Evolutionary conservation across 257 asterid genomes (phyloP).

Genomic region (Catharanthus roseus): DNA sequence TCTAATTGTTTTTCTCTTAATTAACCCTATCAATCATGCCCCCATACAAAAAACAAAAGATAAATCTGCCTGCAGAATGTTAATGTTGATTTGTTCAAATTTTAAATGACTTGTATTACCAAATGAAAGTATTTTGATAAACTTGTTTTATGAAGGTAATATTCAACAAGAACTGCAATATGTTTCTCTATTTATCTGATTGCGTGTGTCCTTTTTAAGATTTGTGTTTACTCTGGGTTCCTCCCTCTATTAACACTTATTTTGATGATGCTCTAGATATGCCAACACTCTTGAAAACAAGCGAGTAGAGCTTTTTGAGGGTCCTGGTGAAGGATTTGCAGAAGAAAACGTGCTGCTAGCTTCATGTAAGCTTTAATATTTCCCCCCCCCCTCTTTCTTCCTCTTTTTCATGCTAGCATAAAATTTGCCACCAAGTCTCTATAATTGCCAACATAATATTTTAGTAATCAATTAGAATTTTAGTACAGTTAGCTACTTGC

Average conservation of each 20-base stretch:
- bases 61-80: not conserved
- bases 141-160: not conserved
- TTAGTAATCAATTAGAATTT: not conserved
- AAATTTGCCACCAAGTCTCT: not conserved
- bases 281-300: constrained; percentile 84
- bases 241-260: not conserved
- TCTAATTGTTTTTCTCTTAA: not conserved
- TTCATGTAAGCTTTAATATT: constrained; percentile 46
- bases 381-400: no score
- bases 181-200: not conserved
- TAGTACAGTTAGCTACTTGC: not conserved
- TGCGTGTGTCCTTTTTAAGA: not conserved
- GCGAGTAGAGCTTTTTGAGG: constrained; percentile 92
- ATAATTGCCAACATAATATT: not conserved
- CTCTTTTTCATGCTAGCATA: constrained; percentile 2
- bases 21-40: not conserved
- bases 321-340: constrained; percentile 82
- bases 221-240: not conserved
- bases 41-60: not conserved
- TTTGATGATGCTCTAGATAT: constrained; percentile 47
- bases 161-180: not conserved
- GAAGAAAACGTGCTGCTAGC: constrained; percentile 92
- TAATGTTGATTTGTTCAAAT: not conserved
- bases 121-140: not conserved
- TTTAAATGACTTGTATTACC: not conserved